Conservation (phyloP, 306 rosid genomes). For the Sicyos edulis region DNA sequence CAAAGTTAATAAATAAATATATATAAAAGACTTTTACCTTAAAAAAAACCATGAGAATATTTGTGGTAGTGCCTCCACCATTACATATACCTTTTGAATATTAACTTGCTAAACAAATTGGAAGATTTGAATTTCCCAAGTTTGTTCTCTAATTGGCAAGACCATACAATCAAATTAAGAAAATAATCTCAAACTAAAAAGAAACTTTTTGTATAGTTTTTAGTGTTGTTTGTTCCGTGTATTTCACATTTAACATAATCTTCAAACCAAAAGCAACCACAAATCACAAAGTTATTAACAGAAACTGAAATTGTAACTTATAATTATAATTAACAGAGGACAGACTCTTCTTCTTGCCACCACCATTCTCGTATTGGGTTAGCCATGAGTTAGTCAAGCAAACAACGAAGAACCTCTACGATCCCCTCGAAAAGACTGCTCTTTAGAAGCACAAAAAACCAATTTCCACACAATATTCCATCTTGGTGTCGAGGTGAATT, state of each 20-base stretch:
- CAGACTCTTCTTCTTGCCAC: background rate
- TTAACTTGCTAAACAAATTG: no score
- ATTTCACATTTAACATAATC: background rate
- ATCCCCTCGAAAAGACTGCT: background rate
- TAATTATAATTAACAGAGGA: background rate
- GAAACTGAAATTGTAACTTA: background rate
- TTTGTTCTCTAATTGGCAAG: no score
- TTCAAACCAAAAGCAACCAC: conserved; percentile 9
- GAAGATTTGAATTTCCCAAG: no score
- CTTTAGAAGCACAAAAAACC: conserved; percentile 10
- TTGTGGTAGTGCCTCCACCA: no score
- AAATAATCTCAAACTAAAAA: background rate
- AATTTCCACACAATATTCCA: background rate
- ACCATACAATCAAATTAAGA: background rate
- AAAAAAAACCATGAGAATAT: no score
- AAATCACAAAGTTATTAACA: background rate
- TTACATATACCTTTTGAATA: no score
- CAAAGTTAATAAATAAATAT: no score
- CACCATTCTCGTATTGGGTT: conserved; percentile 14
- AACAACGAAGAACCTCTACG: background rate
- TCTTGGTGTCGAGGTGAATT: background rate
- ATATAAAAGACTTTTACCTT: no score
- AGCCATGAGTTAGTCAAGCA: conserved; percentile 6
- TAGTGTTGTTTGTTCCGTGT: no score
- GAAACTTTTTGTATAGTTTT: background rate